Conservation (phyloP, 305 asterid species). For the Solanum hybrid region DNA sequence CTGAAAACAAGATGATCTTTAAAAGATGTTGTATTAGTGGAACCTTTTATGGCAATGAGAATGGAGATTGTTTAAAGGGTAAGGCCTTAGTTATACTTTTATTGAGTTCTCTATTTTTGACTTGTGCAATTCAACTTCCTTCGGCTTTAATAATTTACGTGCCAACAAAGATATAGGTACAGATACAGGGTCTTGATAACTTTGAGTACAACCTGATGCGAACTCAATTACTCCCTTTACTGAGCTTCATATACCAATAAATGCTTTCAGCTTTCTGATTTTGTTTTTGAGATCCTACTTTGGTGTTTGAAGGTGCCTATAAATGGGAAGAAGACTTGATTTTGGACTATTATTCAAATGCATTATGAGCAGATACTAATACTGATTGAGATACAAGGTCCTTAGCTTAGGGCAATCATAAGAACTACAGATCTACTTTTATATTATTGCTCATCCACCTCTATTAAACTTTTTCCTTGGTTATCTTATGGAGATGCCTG, state of each 20-base stretch:
- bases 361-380: background rate
- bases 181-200: background rate
- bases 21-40: constrained; percentile 82
- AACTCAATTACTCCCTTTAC: background rate
- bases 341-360: background rate
- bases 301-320: background rate
- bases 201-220: background rate
- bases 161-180: background rate
- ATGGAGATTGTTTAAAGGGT: constrained; percentile 83
- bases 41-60: constrained; percentile 75
- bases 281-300: background rate
- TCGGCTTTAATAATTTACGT: background rate
- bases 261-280: background rate
- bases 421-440: background rate
- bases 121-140: background rate
- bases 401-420: background rate
- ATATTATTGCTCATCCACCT: background rate
- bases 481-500: background rate
- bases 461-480: background rate
- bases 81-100: constrained; percentile 9
- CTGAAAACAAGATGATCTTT: constrained; percentile 93
- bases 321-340: background rate
- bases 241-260: background rate
- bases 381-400: background rate
- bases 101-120: background rate